A percentile compares a stretch with the other conserved stretches of the same genome.
These are phyloP conservation scores for Cryomyces minteri DNA, from an alignment of 495 filamentous ascomycete genomes.

Conservation along the genomic window DNA sequence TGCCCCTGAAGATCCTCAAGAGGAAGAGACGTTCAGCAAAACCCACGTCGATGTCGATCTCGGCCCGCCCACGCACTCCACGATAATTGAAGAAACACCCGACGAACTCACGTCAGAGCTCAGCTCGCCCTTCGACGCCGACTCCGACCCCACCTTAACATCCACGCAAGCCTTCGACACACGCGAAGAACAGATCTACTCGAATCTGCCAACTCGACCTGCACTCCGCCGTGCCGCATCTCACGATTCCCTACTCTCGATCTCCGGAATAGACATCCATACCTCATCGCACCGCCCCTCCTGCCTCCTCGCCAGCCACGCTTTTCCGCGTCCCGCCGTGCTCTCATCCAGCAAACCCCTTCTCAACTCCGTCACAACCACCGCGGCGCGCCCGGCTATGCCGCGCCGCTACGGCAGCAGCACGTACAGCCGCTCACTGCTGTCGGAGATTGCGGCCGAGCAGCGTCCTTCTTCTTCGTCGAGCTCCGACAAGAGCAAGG, in stretches of 20 bases:
- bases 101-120: constrained; percentile 1
- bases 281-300: no score
- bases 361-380: no score
- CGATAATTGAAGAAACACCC: constrained; percentile 7
- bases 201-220: constrained; percentile 4
- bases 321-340: no score
- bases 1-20: no score
- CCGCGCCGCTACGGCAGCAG: no score
- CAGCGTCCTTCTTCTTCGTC: no score
- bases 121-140: not conserved
- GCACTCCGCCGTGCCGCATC: constrained; percentile 19
- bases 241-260: constrained; percentile 21
- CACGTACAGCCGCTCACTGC: no score
- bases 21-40: not conserved
- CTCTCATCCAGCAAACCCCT: no score
- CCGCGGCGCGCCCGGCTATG: no score
- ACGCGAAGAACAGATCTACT: not conserved
- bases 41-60: not conserved
- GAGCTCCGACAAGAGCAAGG: no score
- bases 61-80: constrained; percentile 2
- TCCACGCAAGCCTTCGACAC: constrained; percentile 3
- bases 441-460: no score
- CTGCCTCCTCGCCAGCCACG: no score
- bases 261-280: constrained; percentile 22
- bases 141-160: not conserved